Base-by-base conservation (phyloP, 23 red algal species). In the Gracilaria caudata region DNA sequence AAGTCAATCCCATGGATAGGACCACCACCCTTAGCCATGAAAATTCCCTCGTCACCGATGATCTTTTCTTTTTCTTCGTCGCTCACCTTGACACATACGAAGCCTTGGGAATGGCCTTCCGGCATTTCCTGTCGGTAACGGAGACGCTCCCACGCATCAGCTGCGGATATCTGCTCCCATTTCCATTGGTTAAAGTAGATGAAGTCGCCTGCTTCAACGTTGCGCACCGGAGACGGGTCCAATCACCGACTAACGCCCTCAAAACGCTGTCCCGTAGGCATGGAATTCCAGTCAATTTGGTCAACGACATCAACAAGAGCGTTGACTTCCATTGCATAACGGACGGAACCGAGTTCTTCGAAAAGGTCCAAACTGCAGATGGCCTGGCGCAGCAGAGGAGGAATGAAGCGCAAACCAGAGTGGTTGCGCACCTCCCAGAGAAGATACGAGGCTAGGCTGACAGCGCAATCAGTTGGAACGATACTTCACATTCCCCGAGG, bases 391-490 rank as follows among this genome's bases (percentile, higher is more conserved):
- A 79, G 5, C 32, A 51, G 19, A 0, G 24, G 23, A 21, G 79
- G 79, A 1, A 82, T 34, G 57, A 37, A 44, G 1, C 79, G 66
- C 8, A 82, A 39, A 4, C 79, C 21, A 39, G 23, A 61, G 28
- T 0, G 12, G 34, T 82, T 56, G 28, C 17, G 66, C 14, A 65
- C 51, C 56, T 82, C 79, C 19, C 17, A 64, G 23, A 82, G 56
- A 20, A 57, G 39, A 17, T 21, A 36, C 16, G 57, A 55, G 28
- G 58, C 79, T 8, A 82, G n/a, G n/a, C 39, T 24, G 39, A 59
- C 30, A 38, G 24, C 21, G 56, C 57, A 82, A 0, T 82, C 57
- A 2, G 79, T 64, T 7, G 51, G 6, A 38, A 82, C 13, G 53
- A 82, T 7, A 44, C 30, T 24, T 23, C 79, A 68, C 34, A 82